phyloP scores from a whole-genome alignment of 1,284 basidiomycete species.

The Moesziomyces antarcticus region DNA sequence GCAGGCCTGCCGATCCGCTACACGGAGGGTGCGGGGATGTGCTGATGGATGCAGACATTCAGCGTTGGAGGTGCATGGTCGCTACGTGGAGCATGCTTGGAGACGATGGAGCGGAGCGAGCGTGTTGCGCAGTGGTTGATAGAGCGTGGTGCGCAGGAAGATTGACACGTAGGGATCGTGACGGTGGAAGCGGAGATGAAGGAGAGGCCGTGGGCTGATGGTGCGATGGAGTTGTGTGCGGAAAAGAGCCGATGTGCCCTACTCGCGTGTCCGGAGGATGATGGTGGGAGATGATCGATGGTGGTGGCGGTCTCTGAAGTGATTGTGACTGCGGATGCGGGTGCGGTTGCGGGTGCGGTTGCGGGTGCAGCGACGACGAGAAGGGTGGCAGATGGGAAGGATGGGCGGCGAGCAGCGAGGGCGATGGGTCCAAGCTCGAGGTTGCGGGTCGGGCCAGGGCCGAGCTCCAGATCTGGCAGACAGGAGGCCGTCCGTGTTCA shows the following conservation, averaged over 20 bases:
- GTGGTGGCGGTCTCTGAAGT: not conserved
- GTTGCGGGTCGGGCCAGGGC: not conserved
- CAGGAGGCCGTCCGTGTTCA: not conserved
- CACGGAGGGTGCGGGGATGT: not conserved
- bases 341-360: too few species aligned
- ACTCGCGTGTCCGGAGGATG: not conserved
- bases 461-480: not conserved
- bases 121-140: not conserved
- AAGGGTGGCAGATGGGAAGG: not conserved
- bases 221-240: not conserved
- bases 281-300: not conserved
- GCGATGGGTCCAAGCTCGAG: not conserved
- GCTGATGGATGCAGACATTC: not conserved
- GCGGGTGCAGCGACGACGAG: not conserved
- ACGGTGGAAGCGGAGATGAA: not conserved
- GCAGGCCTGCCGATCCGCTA: not conserved
- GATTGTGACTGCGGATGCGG: too few species aligned
- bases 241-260: too few species aligned
- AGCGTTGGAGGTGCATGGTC: not conserved
- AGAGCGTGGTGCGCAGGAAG: not conserved
- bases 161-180: too few species aligned
- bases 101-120: too few species aligned
- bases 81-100: too few species aligned
- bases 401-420: not conserved
- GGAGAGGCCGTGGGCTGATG: not conserved